Evolutionary conservation across 2,329 filamentous ascomycete species (phyloP), one percentile per base, ranked within the genome.

Genomic region (Penicillium nordicum): DNA sequence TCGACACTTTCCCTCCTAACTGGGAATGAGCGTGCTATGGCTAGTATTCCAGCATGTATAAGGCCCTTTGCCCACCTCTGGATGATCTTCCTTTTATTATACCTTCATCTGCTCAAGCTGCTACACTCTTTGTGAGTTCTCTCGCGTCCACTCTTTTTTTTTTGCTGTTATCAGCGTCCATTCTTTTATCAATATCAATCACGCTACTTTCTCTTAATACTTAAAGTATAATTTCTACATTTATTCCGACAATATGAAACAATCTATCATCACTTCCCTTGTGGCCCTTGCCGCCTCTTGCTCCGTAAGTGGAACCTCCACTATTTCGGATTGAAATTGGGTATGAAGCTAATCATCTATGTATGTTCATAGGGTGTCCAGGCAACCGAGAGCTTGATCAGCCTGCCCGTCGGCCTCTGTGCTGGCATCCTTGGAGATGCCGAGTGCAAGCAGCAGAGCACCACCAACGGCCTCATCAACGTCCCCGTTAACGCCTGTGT

Each of bases 341-440:
- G 23, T 23, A 40, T 7, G 18, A 14, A 23, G 11, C 38, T 40
- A 40, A 40, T 40, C 7, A 23, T 40, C 6, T 23, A 40, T 40
- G 38, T 23, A 18, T 40, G 1, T 40, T 18, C 38, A 40, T 40
- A 40, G 38, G 38, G 38, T 7, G 38, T 14, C 18, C 38, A 40
- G 18, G 38, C 38, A 6, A 40, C 38, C 2, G 38, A 40, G 11
- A 40, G 34, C 16, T n/a, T 69, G 56, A 67, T 69, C 58, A 68
- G 57, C 38, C 60, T 69, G 0, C 67, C 67, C 32, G 51, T 69
- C 53, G 66, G 67, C 40, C 30, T 66, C 48, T 69, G 67, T 52
- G 57, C 66, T 21, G 63, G 65, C 50, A 62, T 69, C 23, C 67
- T 69, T 32, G 67, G 67, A 27, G 61, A 67, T 38, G 57, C 57